A percentile compares a stretch with the other conserved stretches of the same genome.
Conservation (phyloP, 2,329 filamentous ascomycete genomes). For the Rhynchosporium agropyri region DNA sequence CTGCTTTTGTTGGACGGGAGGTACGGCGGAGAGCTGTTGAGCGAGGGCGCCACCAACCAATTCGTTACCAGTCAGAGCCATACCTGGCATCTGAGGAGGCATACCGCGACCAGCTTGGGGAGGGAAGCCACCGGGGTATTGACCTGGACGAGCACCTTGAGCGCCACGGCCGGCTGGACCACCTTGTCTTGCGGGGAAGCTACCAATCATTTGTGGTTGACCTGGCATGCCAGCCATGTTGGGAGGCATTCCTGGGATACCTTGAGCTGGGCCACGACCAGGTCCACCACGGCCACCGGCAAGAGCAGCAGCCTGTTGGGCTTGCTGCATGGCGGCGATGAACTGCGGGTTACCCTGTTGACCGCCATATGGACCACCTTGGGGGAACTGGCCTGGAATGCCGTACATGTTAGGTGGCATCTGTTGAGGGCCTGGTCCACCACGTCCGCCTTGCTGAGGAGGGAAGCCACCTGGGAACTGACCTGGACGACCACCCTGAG, state of each 20-base stretch:
- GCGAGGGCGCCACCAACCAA: conserved; percentile 50
- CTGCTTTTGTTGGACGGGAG: conserved; percentile 89
- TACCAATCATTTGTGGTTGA: conserved; percentile 55
- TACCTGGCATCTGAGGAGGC: conserved; percentile 39
- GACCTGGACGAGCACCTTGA: conserved; percentile 44
- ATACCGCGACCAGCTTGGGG: conserved; percentile 44
- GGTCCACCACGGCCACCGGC: conserved; percentile 46
- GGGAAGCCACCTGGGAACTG: conserved; percentile 83
- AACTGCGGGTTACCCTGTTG: conserved; percentile 80
- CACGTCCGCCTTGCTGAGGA: conserved; percentile 84
- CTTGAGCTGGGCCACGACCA: conserved; percentile 62
- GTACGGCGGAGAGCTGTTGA: conserved; percentile 57
- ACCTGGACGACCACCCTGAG: conserved; percentile 79
- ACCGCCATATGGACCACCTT: conserved; percentile 73
- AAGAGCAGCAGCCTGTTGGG: conserved; percentile 61
- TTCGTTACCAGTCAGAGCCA: conserved; percentile 42
- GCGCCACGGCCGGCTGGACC: conserved; percentile 43
- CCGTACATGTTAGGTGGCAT: conserved; percentile 86
- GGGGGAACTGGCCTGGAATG: conserved; percentile 78
- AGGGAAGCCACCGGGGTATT: conserved; percentile 43
- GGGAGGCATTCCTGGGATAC: conserved; percentile 72
- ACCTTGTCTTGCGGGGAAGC: conserved; percentile 52
- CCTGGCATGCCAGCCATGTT: conserved; percentile 63
- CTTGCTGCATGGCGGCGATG: conserved; percentile 82
- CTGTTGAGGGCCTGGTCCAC: conserved; percentile 79